These are phyloP conservation scores for Serendipita indica DNA, from an alignment of 768 basidiomycete genomes.

Conservation along the genomic window DNA sequence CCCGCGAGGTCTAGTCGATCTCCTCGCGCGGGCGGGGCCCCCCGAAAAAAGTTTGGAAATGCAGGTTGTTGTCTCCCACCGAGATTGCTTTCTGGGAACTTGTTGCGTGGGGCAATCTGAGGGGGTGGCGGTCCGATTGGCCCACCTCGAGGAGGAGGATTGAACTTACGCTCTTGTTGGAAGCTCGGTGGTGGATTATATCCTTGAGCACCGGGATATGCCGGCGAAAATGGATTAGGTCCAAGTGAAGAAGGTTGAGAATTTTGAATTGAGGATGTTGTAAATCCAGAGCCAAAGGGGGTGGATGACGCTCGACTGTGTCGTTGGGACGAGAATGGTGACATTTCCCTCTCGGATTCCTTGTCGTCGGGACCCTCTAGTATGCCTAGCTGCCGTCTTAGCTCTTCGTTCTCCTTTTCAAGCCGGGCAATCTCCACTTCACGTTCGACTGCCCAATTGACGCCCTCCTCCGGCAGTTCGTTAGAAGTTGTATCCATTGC, in stretches of 20 bases:
- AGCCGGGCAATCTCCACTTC: slow-evolving; percentile 76
- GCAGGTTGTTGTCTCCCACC: not conserved
- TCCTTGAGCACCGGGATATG: slow-evolving; percentile 7
- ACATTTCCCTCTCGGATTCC: not conserved
- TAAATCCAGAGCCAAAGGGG: slow-evolving; percentile 3
- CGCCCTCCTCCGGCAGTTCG: slow-evolving; percentile 21
- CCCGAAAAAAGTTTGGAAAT: slow-evolving; percentile 6
- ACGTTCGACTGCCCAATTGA: slow-evolving; percentile 77
- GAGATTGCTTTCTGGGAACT: not conserved
- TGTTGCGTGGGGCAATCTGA: not conserved
- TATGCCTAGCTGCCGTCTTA: slow-evolving; percentile 64
- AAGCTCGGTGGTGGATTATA: not conserved
- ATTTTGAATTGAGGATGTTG: not conserved
- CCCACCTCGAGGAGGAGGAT: not conserved
- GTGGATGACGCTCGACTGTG: not conserved
- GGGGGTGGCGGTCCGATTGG: not conserved
- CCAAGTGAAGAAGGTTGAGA: not conserved
- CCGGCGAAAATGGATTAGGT: slow-evolving; percentile 5
- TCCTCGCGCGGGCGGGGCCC: not conserved
- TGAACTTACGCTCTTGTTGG: not conserved
- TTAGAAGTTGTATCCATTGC: not conserved
- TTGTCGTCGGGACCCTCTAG: not conserved
- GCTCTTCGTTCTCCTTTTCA: slow-evolving; percentile 64
- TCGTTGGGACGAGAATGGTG: not conserved
- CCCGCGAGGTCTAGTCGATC: slow-evolving; percentile 7